These are phyloP conservation scores for Kodamaea plutei DNA, from an alignment of 1,139 yeast species.

Conservation along the genomic window DNA sequence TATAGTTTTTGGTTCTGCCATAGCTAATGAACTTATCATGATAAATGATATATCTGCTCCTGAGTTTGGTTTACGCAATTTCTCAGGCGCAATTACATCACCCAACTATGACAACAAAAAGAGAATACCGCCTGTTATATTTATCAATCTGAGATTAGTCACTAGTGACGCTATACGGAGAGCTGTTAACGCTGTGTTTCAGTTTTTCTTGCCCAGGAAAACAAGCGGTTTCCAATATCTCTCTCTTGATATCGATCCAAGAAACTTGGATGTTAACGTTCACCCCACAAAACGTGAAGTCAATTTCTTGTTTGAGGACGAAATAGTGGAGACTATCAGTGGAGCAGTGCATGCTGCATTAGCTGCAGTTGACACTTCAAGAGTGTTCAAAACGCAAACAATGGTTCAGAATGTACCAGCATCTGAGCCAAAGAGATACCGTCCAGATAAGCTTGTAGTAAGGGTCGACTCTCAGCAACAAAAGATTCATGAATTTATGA, in stretches of 20 bases:
- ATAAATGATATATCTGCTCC: conserved; percentile 9
- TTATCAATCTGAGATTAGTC: conserved; percentile 81
- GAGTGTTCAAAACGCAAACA: conserved; percentile 68
- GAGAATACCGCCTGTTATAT: conserved; percentile 64
- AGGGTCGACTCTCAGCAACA: conserved; percentile 72
- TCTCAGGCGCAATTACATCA: conserved; percentile 63
- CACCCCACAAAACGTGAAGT: conserved; percentile 97
- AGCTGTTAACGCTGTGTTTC: conserved; percentile 62
- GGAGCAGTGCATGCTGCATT: conserved; percentile 47
- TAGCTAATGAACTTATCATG: conserved; percentile 60
- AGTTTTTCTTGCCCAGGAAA: conserved; percentile 73
- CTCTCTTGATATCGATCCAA: conserved; percentile 60
- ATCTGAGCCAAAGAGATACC: conserved; percentile 23
- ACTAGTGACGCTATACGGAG: conserved; percentile 75
- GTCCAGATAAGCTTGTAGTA: conserved; percentile 64
- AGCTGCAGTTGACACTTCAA: conserved; percentile 59
- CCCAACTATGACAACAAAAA: conserved; percentile 72
- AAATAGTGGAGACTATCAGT: conserved; percentile 64
- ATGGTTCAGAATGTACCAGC: conserved; percentile 21
- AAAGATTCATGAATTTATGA: conserved; percentile 46
- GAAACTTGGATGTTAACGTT: conserved; percentile 82
- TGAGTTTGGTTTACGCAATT: conserved; percentile 45
- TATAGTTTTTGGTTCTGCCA: conserved; percentile 62
- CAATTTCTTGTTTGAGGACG: conserved; percentile 80
- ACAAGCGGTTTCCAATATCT: conserved; percentile 75